These are phyloP conservation scores for Aspergillus bridgeri DNA, from an alignment of 495 filamentous ascomycete species.

Conservation along the genomic window DNA sequence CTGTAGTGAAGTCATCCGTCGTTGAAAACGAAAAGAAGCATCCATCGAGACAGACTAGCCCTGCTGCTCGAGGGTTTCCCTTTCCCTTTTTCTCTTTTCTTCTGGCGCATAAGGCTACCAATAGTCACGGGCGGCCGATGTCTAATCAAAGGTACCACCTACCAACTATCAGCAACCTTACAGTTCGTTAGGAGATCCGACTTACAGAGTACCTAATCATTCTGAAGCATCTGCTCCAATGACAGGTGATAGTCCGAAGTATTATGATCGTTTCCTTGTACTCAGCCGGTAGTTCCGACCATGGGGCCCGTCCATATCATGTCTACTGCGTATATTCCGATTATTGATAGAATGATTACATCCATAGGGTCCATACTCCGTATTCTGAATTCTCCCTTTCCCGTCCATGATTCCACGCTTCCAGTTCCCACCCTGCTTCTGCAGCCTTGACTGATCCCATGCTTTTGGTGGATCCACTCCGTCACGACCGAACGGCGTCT, in stretches of 20 bases:
- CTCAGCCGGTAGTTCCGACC: neutral
- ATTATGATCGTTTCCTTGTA: neutral
- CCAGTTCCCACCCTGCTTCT: constrained; percentile 10
- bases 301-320: neutral
- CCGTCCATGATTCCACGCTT: too few species aligned
- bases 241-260: neutral
- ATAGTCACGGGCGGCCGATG: neutral
- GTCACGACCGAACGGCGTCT: constrained; percentile 28
- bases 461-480: constrained; percentile 25
- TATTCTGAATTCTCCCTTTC: neutral
- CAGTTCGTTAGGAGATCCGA: neutral
- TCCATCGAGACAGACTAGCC: neutral
- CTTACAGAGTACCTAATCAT: too few species aligned
- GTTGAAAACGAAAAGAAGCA: neutral
- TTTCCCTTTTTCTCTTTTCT: too few species aligned
- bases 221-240: neutral
- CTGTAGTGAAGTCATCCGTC: neutral
- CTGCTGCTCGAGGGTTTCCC: too few species aligned
- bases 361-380: too few species aligned
- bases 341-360: too few species aligned
- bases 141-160: neutral
- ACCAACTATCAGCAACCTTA: too few species aligned
- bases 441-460: constrained; percentile 10
- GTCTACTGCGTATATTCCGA: neutral
- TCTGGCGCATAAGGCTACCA: too few species aligned